These are phyloP conservation scores for Capsella rubella DNA, from an alignment of 441 rosid genomes.

Conservation along the genomic window DNA sequence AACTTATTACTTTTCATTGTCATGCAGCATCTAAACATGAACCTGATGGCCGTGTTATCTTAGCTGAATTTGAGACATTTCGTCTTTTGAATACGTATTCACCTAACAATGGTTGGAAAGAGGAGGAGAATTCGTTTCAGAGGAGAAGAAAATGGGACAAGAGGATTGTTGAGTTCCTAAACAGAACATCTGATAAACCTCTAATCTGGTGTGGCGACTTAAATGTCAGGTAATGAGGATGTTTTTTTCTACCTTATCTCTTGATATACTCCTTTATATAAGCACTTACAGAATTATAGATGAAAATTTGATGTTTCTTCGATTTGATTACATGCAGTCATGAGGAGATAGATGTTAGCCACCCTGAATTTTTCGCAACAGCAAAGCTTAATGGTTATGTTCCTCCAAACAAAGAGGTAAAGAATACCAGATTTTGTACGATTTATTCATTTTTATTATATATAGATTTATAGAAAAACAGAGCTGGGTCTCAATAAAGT, in stretches of 20 bases:
- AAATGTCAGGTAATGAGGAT: constrained; percentile 72
- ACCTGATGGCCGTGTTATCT: constrained; percentile 93
- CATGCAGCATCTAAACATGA: constrained; percentile 84
- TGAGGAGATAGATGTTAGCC: constrained; percentile 96
- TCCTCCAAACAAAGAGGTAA: constrained; percentile 94
- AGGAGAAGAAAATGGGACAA: constrained; percentile 99
- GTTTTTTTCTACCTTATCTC: constrained; percentile 12
- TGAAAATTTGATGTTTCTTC: not conserved
- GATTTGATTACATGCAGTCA: constrained; percentile 60
- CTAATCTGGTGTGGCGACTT: constrained; percentile 98
- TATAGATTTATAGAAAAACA: not conserved
- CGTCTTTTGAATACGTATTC: constrained; percentile 82
- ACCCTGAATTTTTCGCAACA: constrained; percentile 88
- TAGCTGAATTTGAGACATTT: constrained; percentile 87
- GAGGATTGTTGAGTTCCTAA: constrained; percentile 78
- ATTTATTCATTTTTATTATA: constrained; percentile 6
- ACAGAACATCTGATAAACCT: constrained; percentile 77
- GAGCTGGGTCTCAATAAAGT: not conserved
- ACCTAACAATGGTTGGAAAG: constrained; percentile 99
- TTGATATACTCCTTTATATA: constrained; percentile 1
- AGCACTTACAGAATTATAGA: not conserved
- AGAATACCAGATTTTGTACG: not conserved
- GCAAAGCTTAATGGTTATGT: constrained; percentile 91
- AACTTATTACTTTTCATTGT: constrained; percentile 14
- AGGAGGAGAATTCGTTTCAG: constrained; percentile 87